phyloP scores from a whole-genome alignment of 306 rosid genomes.

The Neltuma alba region DNA sequence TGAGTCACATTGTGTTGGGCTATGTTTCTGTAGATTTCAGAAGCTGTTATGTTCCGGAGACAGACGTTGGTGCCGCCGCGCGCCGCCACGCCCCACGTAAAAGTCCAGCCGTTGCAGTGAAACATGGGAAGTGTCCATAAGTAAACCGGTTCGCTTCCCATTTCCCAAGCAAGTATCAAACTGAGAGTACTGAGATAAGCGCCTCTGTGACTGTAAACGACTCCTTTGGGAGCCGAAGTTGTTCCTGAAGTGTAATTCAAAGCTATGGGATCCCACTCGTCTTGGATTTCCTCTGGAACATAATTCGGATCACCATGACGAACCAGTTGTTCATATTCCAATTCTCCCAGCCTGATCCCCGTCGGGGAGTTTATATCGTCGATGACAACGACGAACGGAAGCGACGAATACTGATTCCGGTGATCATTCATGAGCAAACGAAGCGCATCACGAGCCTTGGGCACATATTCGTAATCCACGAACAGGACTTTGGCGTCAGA shows the following conservation, averaged over 20 bases:
- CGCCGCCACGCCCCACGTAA: slow-evolving; percentile 77
- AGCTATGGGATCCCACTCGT: slow-evolving; percentile 67
- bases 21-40: slow-evolving; percentile 48
- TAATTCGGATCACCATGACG: slow-evolving; percentile 35
- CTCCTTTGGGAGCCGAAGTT: slow-evolving; percentile 73
- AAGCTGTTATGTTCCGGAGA: slow-evolving; percentile 52
- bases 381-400: slow-evolving; percentile 58
- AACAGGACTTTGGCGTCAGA: slow-evolving; percentile 66
- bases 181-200: slow-evolving; percentile 66
- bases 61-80: slow-evolving; percentile 77
- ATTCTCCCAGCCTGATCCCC: slow-evolving; percentile 47
- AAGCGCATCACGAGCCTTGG: slow-evolving; percentile 53
- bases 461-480: slow-evolving; percentile 57
- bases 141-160: slow-evolving; percentile 59
- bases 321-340: slow-evolving; percentile 63
- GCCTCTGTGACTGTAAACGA: slow-evolving; percentile 70
- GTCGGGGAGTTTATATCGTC: slow-evolving; percentile 67
- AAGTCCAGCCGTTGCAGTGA: slow-evolving; percentile 84
- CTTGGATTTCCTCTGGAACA: slow-evolving; percentile 24
- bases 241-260: slow-evolving; percentile 78
- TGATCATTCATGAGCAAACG: slow-evolving; percentile 6
- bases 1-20: slow-evolving; percentile 57
- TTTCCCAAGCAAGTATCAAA: slow-evolving; percentile 60
- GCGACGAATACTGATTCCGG: not conserved
- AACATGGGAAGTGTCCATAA: slow-evolving; percentile 80